These are phyloP conservation scores for Fraxinus sp. DNA, from an alignment of 305 asterid species.

Conservation along the genomic window DNA sequence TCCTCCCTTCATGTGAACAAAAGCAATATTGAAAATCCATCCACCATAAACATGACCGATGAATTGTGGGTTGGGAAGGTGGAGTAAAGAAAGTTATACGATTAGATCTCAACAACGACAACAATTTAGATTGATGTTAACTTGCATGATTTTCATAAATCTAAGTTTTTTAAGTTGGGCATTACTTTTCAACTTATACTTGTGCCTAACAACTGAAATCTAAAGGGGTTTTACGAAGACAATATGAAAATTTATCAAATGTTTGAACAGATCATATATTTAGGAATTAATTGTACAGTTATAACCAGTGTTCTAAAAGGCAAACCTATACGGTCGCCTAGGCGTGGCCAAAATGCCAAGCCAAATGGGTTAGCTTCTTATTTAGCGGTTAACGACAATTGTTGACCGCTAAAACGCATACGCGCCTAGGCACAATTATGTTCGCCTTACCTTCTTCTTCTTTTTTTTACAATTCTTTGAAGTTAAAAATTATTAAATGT, in stretches of 20 bases:
- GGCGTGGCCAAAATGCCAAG: no score
- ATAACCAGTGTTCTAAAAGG: no score
- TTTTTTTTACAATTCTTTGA: no score
- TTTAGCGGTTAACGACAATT: no score
- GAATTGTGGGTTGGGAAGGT: background rate
- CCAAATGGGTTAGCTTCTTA: no score
- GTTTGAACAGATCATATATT: background rate
- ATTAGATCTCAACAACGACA: background rate
- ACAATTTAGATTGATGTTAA: background rate
- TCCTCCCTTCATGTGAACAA: background rate
- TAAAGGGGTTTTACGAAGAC: background rate
- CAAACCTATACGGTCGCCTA: no score
- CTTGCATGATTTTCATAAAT: background rate
- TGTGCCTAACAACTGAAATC: background rate
- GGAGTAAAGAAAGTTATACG: background rate
- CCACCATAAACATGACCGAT: background rate
- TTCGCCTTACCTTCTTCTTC: no score
- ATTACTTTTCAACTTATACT: background rate
- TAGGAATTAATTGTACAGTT: background rate
- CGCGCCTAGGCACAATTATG: no score
- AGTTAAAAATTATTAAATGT: no score
- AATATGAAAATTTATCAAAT: background rate
- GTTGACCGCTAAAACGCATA: no score
- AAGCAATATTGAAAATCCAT: background rate
- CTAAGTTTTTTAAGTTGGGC: background rate